These are phyloP conservation scores for Acanthamoeba castellanii DNA, from an alignment of 208 protist species.

Conservation along the genomic window DNA sequence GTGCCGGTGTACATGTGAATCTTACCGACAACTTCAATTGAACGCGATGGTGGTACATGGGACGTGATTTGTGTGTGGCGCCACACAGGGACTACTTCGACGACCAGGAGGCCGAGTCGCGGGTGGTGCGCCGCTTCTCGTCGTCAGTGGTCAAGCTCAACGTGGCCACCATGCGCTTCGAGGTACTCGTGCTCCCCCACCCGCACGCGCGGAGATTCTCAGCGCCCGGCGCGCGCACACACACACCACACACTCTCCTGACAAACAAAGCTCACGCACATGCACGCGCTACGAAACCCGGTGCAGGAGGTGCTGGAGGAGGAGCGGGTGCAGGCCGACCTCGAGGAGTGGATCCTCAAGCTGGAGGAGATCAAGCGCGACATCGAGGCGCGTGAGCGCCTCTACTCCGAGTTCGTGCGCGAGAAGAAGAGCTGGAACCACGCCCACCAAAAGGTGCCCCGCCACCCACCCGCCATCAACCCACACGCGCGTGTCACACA, in stretches of 20 bases:
- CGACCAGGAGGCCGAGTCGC: slow-evolving; percentile 4
- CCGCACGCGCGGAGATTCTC: neutral
- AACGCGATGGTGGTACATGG: too few relatives aligned
- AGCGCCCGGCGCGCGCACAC: too few relatives aligned
- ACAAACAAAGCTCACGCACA: too few relatives aligned
- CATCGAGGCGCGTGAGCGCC: slow-evolving; percentile 11
- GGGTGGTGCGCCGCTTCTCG: slow-evolving; percentile 30
- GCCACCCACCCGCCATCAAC: neutral
- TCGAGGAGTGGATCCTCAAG: slow-evolving; percentile 37
- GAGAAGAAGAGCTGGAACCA: slow-evolving; percentile 26
- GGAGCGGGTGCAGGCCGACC: neutral
- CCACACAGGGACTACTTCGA: slow-evolving; percentile 12
- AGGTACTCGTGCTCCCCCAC: neutral
- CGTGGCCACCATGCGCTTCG: slow-evolving; percentile 44
- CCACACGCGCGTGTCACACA: neutral
- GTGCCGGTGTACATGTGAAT: too few relatives aligned
- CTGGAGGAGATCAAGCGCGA: slow-evolving; percentile 50
- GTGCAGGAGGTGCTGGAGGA: slow-evolving; percentile 25
- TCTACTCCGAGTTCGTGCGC: slow-evolving; percentile 19
- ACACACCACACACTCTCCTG: too few relatives aligned
- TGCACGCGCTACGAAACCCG: too few relatives aligned
- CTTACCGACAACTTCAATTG: too few relatives aligned
- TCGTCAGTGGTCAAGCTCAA: slow-evolving; percentile 45
- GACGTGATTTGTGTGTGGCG: too few relatives aligned
- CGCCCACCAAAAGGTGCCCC: neutral